Percentiles rank a stretch among this genome's conserved stretches.
These are phyloP conservation scores for Rhizopogon vinicolor DNA, from an alignment of 768 basidiomycete species.

Conservation along the genomic window DNA sequence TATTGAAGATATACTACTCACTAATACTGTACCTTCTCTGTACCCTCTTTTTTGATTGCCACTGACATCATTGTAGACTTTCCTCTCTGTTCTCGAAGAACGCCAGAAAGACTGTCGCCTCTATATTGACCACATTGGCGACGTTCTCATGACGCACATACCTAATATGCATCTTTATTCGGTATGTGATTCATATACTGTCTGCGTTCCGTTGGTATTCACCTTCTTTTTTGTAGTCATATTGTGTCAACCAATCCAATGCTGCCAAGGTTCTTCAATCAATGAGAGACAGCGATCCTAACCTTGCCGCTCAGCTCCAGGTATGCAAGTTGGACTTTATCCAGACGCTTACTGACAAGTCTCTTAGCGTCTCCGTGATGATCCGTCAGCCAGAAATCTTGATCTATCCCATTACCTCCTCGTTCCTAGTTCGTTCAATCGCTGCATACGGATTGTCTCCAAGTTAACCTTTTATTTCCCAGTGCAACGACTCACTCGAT, in stretches of 20 bases:
- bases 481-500: conserved; percentile 97
- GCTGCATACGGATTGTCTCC: not conserved
- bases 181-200: conserved; percentile 35
- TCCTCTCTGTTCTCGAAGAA: conserved; percentile 86
- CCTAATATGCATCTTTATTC: conserved; percentile 77
- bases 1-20: conserved; percentile 86
- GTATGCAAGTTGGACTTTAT: conserved; percentile 27
- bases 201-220: not conserved
- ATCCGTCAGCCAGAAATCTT: conserved; percentile 71
- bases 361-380: conserved; percentile 66
- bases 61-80: conserved; percentile 41
- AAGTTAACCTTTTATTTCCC: not conserved
- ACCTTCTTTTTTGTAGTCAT: conserved; percentile 45
- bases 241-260: conserved; percentile 84
- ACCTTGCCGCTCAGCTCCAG: conserved; percentile 62
- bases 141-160: conserved; percentile 74
- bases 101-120: conserved; percentile 89
- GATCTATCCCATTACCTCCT: conserved; percentile 90
- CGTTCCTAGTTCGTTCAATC: conserved; percentile 66
- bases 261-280: conserved; percentile 77
- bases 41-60: not conserved
- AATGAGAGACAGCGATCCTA: conserved; percentile 61
- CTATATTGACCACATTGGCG: conserved; percentile 86
- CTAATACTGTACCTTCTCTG: conserved; percentile 62
- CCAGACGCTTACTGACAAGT: not conserved